Conservation (phyloP, 441 rosid species). For the Populus hybrid region DNA sequence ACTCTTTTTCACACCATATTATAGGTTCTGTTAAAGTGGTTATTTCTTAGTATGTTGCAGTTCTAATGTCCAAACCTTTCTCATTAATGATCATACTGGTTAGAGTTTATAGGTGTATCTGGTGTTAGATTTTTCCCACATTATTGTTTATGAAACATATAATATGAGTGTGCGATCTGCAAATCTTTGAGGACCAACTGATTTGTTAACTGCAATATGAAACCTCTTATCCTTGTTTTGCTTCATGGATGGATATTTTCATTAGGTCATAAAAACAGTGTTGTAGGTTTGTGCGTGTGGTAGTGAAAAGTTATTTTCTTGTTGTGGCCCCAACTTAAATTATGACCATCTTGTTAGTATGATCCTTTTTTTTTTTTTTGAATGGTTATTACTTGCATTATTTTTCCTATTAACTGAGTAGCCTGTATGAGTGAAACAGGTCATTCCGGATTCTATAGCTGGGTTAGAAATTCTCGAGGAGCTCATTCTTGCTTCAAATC, state of each 20-base stretch:
- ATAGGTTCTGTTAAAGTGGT: not conserved
- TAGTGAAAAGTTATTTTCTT: not conserved
- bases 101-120: not conserved
- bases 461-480: conserved; percentile 66
- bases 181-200: not conserved
- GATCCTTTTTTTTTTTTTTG: not conserved
- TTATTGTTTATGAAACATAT: not conserved
- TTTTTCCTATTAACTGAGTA: not conserved
- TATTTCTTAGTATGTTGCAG: not conserved
- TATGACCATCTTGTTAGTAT: not conserved
- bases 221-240: not conserved
- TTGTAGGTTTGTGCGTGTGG: not conserved
- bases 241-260: not conserved
- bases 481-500: conserved; percentile 71
- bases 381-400: not conserved
- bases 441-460: conserved; percentile 76
- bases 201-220: not conserved
- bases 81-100: not conserved
- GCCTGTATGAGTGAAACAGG: conserved; percentile 40
- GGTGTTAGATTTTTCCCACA: not conserved
- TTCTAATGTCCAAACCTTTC: not conserved
- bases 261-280: not conserved
- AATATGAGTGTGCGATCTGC: not conserved
- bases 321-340: too few relatives aligned
- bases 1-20: not conserved